Evolutionary conservation across 352 stramenopile species (phyloP).

Genomic region (Phytophthora colocasiae): DNA sequence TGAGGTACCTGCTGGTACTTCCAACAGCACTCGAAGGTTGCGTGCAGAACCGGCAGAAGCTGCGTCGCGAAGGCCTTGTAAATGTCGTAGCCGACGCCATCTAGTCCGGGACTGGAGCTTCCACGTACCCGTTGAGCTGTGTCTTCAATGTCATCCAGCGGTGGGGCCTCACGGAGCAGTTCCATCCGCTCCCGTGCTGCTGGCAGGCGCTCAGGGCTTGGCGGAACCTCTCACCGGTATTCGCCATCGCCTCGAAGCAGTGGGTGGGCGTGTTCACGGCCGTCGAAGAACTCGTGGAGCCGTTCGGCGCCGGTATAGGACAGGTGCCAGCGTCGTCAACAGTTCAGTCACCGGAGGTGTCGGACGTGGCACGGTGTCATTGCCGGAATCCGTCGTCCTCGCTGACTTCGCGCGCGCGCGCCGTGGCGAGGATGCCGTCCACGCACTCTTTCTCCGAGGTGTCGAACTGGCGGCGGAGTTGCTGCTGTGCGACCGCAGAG

Average conservation of each 20-base stretch:
- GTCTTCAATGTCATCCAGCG: constrained; percentile 33
- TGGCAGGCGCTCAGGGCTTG: too few species aligned
- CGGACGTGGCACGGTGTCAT: too few species aligned
- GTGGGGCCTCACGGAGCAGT: neutral
- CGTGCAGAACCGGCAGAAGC: neutral
- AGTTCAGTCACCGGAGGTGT: too few species aligned
- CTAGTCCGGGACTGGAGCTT: constrained; percentile 20
- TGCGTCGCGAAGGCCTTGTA: too few species aligned
- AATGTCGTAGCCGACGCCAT: constrained; percentile 6
- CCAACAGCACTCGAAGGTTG: constrained; percentile 29
- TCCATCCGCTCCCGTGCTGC: too few species aligned
- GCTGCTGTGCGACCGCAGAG: constrained; percentile 2
- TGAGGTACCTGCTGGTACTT: too few species aligned
- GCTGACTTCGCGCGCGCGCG: too few species aligned
- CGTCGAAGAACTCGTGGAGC: neutral
- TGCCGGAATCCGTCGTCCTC: too few species aligned
- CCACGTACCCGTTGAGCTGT: constrained; percentile 11
- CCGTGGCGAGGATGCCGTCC: neutral
- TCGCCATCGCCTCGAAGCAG: too few species aligned
- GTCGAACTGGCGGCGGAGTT: constrained; percentile 1
- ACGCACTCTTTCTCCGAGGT: constrained; percentile 13
- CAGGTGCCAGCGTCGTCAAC: constrained; percentile 1
- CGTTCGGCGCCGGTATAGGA: constrained; percentile 1
- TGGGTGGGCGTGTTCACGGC: neutral
- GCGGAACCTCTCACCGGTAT: too few species aligned